Evolutionary conservation across 441 rosid species (phyloP).

Genomic region (Bocquillonia castaneifolia): DNA sequence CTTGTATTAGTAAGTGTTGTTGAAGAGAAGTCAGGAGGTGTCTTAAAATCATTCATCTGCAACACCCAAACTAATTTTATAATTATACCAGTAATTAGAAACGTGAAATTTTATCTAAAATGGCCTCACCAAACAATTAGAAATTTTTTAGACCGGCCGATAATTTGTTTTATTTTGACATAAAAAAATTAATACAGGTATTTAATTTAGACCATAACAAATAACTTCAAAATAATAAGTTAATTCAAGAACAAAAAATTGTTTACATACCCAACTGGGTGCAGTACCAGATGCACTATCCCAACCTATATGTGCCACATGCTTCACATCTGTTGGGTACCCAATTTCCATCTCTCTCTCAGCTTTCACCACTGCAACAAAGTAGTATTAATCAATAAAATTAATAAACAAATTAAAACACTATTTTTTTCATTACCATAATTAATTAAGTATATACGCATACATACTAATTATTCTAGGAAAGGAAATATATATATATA

Average conservation of each 20-base stretch:
- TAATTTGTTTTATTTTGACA: no score
- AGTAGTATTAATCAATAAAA: neutral
- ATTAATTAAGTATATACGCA: no score
- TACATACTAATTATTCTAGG: no score
- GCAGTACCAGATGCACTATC: constrained; percentile 42
- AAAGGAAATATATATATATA: neutral
- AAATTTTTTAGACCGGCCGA: no score
- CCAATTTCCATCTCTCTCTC: constrained; percentile 68
- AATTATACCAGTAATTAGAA: no score
- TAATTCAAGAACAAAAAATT: no score
- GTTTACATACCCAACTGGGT: constrained; percentile 38
- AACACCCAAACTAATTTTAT: neutral
- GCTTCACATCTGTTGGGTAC: constrained; percentile 89
- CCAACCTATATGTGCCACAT: constrained; percentile 84
- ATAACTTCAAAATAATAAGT: no score
- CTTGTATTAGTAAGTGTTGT: constrained; percentile 34
- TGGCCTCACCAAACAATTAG: no score
- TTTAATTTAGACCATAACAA: no score
- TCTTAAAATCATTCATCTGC: constrained; percentile 75
- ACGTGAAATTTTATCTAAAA: no score
- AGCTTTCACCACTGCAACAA: constrained; percentile 35
- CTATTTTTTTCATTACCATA: no score
- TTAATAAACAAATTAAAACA: neutral
- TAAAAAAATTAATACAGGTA: no score
- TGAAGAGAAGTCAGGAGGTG: constrained; percentile 49